phyloP scores from a whole-genome alignment of 2,329 filamentous ascomycete species.

The Didymella pomorum region DNA sequence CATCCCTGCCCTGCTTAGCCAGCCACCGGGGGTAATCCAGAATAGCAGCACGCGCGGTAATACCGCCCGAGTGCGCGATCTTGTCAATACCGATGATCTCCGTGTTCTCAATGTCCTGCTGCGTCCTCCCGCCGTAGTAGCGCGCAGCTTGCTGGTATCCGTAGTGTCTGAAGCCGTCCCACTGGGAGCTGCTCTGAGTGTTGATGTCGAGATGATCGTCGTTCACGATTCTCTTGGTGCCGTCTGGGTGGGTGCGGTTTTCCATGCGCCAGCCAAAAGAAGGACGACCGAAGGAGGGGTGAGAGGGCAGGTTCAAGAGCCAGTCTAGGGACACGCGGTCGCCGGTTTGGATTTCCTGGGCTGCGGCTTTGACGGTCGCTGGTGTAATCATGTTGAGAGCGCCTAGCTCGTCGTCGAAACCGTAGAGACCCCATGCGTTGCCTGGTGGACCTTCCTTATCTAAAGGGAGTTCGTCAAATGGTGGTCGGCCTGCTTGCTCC shows the following conservation, averaged over 20 bases:
- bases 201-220: slow-evolving; percentile 51
- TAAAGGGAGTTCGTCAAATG: slow-evolving; percentile 60
- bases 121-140: slow-evolving; percentile 55
- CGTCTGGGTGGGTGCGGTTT: slow-evolving; percentile 40
- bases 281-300: slow-evolving; percentile 50
- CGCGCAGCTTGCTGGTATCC: slow-evolving; percentile 53
- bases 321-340: slow-evolving; percentile 52
- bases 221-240: slow-evolving; percentile 44
- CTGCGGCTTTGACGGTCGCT: slow-evolving; percentile 52
- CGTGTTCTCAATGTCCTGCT: slow-evolving; percentile 49
- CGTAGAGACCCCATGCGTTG: slow-evolving; percentile 67
- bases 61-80: slow-evolving; percentile 40
- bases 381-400: slow-evolving; percentile 64
- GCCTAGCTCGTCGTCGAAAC: slow-evolving; percentile 60
- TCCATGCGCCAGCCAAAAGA: slow-evolving; percentile 41
- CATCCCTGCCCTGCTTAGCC: slow-evolving; percentile 27
- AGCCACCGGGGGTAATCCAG: slow-evolving; percentile 46
- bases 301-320: slow-evolving; percentile 51
- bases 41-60: slow-evolving; percentile 41
- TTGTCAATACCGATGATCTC: slow-evolving; percentile 55
- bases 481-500: slow-evolving; percentile 37
- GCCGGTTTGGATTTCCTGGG: slow-evolving; percentile 56
- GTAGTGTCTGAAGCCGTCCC: slow-evolving; percentile 53
- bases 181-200: slow-evolving; percentile 50
- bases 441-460: slow-evolving; percentile 59